A percentile compares a stretch with the other conserved stretches of the same genome.
Conservation (phyloP, 331 rosid species). For the Phaseolus coccineus region DNA sequence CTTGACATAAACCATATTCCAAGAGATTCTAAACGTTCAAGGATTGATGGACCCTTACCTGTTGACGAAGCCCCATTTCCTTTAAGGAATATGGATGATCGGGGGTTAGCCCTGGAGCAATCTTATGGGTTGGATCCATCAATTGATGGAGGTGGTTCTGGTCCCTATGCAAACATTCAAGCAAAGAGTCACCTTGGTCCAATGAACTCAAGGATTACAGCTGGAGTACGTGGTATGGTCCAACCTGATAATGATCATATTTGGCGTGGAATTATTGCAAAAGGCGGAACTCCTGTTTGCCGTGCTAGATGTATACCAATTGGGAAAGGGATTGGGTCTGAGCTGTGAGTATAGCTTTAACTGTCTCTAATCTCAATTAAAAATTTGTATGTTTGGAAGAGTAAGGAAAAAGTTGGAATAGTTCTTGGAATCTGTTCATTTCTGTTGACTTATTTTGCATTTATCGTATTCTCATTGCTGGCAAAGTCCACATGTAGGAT, state of each 20-base stretch:
- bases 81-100: slow-evolving; percentile 62
- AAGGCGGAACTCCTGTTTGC: slow-evolving; percentile 97
- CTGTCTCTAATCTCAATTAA: slow-evolving; percentile 31
- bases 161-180: slow-evolving; percentile 55
- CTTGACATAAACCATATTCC: slow-evolving; percentile 72
- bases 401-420: background rate
- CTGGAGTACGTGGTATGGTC: slow-evolving; percentile 58
- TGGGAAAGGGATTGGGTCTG: slow-evolving; percentile 77
- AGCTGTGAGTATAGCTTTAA: slow-evolving; percentile 74
- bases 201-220: slow-evolving; percentile 51
- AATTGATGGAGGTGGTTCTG: slow-evolving; percentile 54
- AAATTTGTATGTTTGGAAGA: slow-evolving; percentile 1
- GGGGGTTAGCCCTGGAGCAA: slow-evolving; percentile 59
- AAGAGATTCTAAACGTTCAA: slow-evolving; percentile 76
- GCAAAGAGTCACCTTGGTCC: slow-evolving; percentile 67
- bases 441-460: slow-evolving; percentile 23
- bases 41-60: slow-evolving; percentile 66
- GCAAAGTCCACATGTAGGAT: background rate
- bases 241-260: slow-evolving; percentile 72
- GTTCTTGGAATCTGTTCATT: slow-evolving; percentile 1
- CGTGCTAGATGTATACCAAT: slow-evolving; percentile 86
- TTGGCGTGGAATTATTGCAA: slow-evolving; percentile 94
- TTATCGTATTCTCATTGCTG: slow-evolving; percentile 5
- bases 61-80: slow-evolving; percentile 59
- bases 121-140: slow-evolving; percentile 58